Base-by-base conservation (phyloP, 2,329 filamentous ascomycete species). In the Sclerotiophoma versabilis region DNA sequence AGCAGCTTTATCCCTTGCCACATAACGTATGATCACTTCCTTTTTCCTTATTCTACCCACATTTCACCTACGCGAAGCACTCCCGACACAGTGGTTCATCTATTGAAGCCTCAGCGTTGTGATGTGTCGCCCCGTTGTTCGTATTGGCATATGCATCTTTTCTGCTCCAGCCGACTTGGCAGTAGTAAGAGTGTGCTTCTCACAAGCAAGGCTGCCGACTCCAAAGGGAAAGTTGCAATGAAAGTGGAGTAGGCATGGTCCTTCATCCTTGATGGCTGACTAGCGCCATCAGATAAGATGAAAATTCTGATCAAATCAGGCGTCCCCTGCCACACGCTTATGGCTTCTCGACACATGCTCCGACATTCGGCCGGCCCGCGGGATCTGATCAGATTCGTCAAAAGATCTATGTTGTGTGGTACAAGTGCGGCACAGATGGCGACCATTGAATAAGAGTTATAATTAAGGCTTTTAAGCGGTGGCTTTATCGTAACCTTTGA, bases 271-370 rank as follows among this genome's bases (percentile, higher is more conserved):
- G 14, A 20, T 27, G 30, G 15, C 19, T 7, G 5, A 42, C 23
- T 49, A 49, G 47, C 47, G 47, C 37, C 47, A 49, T 49, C 47
- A 36, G 47, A 49, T 49, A 49, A 49, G 47, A 49, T 49, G 37
- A 49, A 37, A 49, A 19, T 49, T 49, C 43, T 38, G 19, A 36
- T n/a, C 36, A 29, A 25, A 41, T 44, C 41, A 44, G 41, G 41
- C 41, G 17, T 20, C 26, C 39, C 41, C 17, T 27, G 27, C n/a
- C 27, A 44, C 29, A 44, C 41, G 6, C 26, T 44, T 44, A 27
- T 23, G 29, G 19, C 41, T 20, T 30, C 22, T 36, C 30, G 17
- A 49, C 23, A 27, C 42, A 34, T 25, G 19, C n/a, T 36, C 42
- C 42, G 42, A 45, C 29, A 6, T 36, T 36, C 30, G 42, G 42